Evolutionary conservation across 2,329 filamentous ascomycete genomes (phyloP).

Genomic region (Ophiostoma tasmaniense): DNA sequence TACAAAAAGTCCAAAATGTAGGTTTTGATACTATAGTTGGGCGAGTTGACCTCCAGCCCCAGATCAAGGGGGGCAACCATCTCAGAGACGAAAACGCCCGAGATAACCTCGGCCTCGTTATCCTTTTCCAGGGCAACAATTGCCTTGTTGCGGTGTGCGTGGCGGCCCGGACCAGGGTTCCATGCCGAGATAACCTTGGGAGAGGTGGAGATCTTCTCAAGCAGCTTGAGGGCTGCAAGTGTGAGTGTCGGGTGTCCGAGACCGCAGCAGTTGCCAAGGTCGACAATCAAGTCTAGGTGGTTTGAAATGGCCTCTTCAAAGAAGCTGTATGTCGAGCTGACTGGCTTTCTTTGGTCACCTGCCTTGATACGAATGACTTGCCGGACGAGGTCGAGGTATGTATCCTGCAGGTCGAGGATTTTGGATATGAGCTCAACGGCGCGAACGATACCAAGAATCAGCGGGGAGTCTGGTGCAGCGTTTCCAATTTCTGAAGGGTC

Average conservation of each 20-base stretch:
- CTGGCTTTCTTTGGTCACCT: conserved; percentile 48
- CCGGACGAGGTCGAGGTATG: conserved; percentile 81
- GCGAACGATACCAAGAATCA: conserved; percentile 69
- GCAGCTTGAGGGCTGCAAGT: conserved; percentile 67
- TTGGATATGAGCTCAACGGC: conserved; percentile 78
- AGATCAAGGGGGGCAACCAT: conserved; percentile 62
- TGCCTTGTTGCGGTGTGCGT: conserved; percentile 66
- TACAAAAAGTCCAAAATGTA: conserved; percentile 81
- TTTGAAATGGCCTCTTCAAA: conserved; percentile 88
- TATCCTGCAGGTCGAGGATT: conserved; percentile 79
- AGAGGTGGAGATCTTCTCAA: conserved; percentile 81
- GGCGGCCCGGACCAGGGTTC: conserved; percentile 50
- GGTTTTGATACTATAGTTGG: conserved; percentile 72
- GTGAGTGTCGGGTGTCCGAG: conserved; percentile 75
- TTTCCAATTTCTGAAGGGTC: conserved; percentile 63
- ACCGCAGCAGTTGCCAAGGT: conserved; percentile 79
- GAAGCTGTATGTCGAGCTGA: conserved; percentile 68
- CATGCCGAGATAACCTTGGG: conserved; percentile 67
- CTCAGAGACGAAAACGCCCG: conserved; percentile 61
- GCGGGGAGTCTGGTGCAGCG: conserved; percentile 66
- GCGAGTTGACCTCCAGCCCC: conserved; percentile 58
- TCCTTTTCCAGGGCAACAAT: conserved; percentile 81
- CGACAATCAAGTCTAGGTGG: conserved; percentile 68
- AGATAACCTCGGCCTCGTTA: conserved; percentile 70
- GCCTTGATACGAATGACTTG: conserved; percentile 64